phyloP scores from a whole-genome alignment of 2,329 filamentous ascomycete species.

The Aspergillus flavus region DNA sequence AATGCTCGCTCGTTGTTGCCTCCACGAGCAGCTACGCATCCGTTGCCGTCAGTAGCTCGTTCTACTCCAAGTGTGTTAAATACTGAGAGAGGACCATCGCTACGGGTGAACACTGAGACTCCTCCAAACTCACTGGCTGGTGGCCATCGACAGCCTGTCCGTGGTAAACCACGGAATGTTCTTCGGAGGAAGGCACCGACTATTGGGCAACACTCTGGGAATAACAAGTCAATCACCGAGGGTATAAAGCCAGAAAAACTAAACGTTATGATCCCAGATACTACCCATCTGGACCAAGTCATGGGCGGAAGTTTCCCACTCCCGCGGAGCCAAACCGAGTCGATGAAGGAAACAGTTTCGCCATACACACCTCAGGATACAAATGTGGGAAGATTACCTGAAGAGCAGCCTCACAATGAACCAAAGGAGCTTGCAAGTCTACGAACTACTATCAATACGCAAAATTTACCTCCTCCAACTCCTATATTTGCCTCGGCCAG shows the following conservation, averaged over 20 bases:
- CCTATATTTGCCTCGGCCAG: slow-evolving; percentile 43
- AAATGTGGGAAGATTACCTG: slow-evolving; percentile 17
- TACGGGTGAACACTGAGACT: slow-evolving; percentile 11
- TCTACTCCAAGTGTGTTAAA: slow-evolving; percentile 8
- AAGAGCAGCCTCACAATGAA: slow-evolving; percentile 24
- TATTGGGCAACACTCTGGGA: slow-evolving; percentile 38
- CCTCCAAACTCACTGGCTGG: slow-evolving; percentile 17
- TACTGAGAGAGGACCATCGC: slow-evolving; percentile 10
- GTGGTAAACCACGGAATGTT: slow-evolving; percentile 40
- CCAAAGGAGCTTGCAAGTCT: slow-evolving; percentile 44
- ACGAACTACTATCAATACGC: slow-evolving; percentile 36
- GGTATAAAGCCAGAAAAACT: slow-evolving; percentile 25
- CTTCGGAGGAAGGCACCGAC: slow-evolving; percentile 46
- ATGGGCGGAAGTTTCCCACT: slow-evolving; percentile 16
- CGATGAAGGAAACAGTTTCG: slow-evolving; percentile 14
- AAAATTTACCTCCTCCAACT: slow-evolving; percentile 41
- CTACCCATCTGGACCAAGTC: slow-evolving; percentile 19
- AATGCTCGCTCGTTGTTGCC: slow-evolving; percentile 32
- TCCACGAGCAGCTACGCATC: slow-evolving; percentile 31
- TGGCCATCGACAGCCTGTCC: slow-evolving; percentile 21
- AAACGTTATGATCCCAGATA: slow-evolving; percentile 35
- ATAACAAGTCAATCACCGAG: slow-evolving; percentile 18
- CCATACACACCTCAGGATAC: slow-evolving; percentile 21
- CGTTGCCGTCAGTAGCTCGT: slow-evolving; percentile 16
- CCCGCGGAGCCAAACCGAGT: slow-evolving; percentile 15